Base-by-base conservation (phyloP, 2,329 filamentous ascomycete genomes). In the Coniochaeta sp. region DNA sequence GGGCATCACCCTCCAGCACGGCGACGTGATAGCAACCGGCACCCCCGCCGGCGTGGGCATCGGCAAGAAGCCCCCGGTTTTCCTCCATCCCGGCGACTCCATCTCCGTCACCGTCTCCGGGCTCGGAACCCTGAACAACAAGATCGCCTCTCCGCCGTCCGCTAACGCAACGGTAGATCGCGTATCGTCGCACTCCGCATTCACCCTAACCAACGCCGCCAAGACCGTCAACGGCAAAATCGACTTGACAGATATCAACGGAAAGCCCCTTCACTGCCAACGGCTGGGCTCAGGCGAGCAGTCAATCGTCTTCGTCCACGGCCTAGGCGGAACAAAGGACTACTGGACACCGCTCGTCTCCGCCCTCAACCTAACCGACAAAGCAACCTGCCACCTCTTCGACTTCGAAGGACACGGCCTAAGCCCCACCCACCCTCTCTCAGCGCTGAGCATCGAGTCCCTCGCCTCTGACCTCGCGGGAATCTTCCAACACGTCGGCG, bases 331-430 rank as follows among this genome's bases (percentile, higher is more conserved):
- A 2, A 74, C 68, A 1, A 65, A 65, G 3, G 67, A 71, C 4
- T 73, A 65, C 57, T 81, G 69, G 60, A 62, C 59, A 0, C 76
- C 78, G 0, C 58, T 81, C 6, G 65, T 78, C 24, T 54, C 65
- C 1, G 55, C 59, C 1, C 56, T 74, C 0, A 56, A 52, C 3
- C 63, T 71, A 9, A 52, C 56, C 4, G 54, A 61, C 12, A 57
- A 60, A 2, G 61, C 69, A 56, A 64, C 58, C 1, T 53, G 71
- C 6, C 71, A 77, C 53, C 58, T 78, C 0, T 73, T 74, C 52
- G 79, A 82, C 55, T 64, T 82, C 3, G 79, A 82, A 61, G 79
- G 79, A 3, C 78, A 81, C 54, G 78, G 78, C 0, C 64, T 76
- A 6, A 77, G 75, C 1, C 77, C 77, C 0, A 79, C 77, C 0